Conservation (phyloP, 768 basidiomycete genomes). For the Sistotremastrum niveocremeum region DNA sequence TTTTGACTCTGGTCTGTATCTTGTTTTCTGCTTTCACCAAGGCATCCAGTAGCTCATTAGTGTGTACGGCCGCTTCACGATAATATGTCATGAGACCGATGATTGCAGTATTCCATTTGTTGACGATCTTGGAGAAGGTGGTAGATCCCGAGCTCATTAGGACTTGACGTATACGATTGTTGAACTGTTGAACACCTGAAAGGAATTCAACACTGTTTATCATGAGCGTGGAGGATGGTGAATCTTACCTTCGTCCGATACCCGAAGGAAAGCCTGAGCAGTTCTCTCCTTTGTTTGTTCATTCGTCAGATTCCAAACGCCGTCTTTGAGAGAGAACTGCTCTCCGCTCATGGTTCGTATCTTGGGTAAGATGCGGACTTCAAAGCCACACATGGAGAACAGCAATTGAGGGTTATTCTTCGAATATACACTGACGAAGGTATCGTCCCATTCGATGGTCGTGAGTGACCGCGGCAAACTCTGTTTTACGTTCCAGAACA, state of each 20-base stretch:
- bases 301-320: conserved; percentile 94
- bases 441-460: conserved; percentile 99
- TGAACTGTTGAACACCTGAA: conserved; percentile 85
- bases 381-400: conserved; percentile 99
- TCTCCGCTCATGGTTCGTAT: conserved; percentile 91
- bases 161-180: conserved; percentile 92
- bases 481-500: conserved; percentile 99
- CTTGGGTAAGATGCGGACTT: conserved; percentile 94
- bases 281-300: conserved; percentile 97
- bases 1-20: conserved; percentile 99
- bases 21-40: conserved; percentile 99
- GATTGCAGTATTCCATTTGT: conserved; percentile 94
- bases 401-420: conserved; percentile 95
- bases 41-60: conserved; percentile 88
- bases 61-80: conserved; percentile 94
- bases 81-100: conserved; percentile 98
- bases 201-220: conserved; percentile 4
- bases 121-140: conserved; percentile 98
- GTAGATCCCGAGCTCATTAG: conserved; percentile 98
- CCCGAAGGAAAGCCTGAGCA: conserved; percentile 93
- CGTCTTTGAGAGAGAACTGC: conserved; percentile 92
- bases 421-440: conserved; percentile 93
- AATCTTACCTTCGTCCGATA: conserved; percentile 75
- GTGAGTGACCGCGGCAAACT: conserved; percentile 89
- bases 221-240: not conserved